phyloP scores from a whole-genome alignment of 805 yeast species.

The Starmerella stigmatis region DNA sequence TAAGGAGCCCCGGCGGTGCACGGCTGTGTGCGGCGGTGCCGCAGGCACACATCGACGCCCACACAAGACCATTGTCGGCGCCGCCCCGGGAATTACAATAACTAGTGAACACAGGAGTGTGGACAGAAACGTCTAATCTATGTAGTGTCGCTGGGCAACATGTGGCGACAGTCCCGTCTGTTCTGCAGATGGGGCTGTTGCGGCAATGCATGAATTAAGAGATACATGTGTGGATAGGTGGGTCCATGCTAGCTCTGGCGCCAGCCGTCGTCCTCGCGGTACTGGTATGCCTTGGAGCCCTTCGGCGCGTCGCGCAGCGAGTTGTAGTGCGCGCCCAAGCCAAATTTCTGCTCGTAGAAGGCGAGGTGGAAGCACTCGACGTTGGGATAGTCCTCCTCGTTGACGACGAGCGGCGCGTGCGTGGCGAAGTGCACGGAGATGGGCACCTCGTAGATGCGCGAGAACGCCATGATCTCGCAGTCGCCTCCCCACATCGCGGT shows the following conservation, averaged over 20 bases:
- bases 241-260: too few relatives aligned
- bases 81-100: too few relatives aligned
- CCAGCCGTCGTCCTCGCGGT: background rate
- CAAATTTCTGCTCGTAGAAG: conserved; percentile 73
- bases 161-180: too few relatives aligned
- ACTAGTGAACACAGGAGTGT: too few relatives aligned
- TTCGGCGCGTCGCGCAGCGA: conserved; percentile 38
- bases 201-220: too few relatives aligned
- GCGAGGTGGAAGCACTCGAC: conserved; percentile 54
- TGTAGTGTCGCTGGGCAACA: too few relatives aligned
- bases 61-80: too few relatives aligned
- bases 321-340: conserved; percentile 92
- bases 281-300: background rate
- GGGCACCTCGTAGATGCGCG: conserved; percentile 60
- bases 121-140: too few relatives aligned
- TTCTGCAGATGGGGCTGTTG: too few relatives aligned
- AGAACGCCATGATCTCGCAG: conserved; percentile 73
- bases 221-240: too few relatives aligned
- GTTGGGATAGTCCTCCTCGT: conserved; percentile 41
- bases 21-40: too few relatives aligned
- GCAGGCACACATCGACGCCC: too few relatives aligned
- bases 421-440: conserved; percentile 74
- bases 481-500: conserved; percentile 97
- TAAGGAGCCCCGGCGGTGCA: background rate
- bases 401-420: conserved; percentile 51